phyloP scores from a whole-genome alignment of 2,329 filamentous ascomycete species.

The Aspergillus calidoustus region DNA sequence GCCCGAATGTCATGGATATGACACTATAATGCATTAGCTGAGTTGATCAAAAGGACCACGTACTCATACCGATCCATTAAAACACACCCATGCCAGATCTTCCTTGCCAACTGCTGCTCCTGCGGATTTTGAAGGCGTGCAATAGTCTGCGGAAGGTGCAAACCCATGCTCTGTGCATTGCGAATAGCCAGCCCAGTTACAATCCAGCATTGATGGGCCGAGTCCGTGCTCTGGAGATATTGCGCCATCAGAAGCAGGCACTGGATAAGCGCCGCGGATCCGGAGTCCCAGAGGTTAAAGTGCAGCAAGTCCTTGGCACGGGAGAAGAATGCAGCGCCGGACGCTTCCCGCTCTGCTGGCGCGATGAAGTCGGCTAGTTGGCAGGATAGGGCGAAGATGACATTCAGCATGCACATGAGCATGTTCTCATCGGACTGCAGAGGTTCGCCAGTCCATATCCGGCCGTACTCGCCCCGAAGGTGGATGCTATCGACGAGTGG shows the following conservation, averaged over 20 bases:
- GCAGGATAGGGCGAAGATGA: conserved; percentile 53
- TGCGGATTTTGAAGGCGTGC: conserved; percentile 28
- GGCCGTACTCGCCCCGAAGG: conserved; percentile 47
- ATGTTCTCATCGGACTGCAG: conserved; percentile 47
- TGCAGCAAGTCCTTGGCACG: conserved; percentile 50
- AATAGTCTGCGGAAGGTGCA: conserved; percentile 50
- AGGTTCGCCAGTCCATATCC: conserved; percentile 46
- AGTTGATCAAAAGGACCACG: too few species aligned
- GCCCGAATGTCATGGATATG: conserved; percentile 45
- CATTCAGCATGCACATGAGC: conserved; percentile 52
- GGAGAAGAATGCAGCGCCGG: conserved; percentile 49
- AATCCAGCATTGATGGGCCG: conserved; percentile 57
- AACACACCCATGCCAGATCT: conserved; percentile 44
- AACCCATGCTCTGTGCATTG: conserved; percentile 53
- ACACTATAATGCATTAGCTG: conserved; percentile 28
- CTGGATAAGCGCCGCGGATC: conserved; percentile 52
- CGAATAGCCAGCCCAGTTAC: conserved; percentile 53
- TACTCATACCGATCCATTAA: conserved; percentile 42
- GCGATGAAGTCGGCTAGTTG: conserved; percentile 50
- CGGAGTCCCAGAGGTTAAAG: conserved; percentile 50
- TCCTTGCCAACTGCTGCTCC: conserved; percentile 36
- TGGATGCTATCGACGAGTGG: conserved; percentile 49
- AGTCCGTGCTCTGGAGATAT: conserved; percentile 55
- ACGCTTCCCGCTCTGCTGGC: conserved; percentile 45
- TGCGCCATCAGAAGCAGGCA: conserved; percentile 54